Base-by-base conservation (phyloP, 352 stramenopile genomes). In the Elongisporangium anandrum region DNA sequence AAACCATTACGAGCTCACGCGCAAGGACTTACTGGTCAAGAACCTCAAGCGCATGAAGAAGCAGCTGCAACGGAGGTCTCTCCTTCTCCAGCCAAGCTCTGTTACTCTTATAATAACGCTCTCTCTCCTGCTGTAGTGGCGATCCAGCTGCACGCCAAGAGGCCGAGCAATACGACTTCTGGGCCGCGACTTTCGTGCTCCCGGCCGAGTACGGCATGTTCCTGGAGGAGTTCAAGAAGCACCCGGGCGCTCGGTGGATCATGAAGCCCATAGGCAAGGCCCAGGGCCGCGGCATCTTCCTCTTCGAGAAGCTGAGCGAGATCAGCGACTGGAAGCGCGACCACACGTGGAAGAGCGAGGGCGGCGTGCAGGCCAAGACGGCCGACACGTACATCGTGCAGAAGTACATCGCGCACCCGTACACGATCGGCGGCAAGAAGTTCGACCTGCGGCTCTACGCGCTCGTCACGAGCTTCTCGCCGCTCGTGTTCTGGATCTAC, bases 201-300 rank as follows among this genome's bases (percentile, higher is more conserved):
- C 90, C 92, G 15, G 69, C 85, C 38, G 91, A 97, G 58, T 98
- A 97, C 56, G 78, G 77, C 19, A 79, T 89, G 70, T 88, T 89
- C 56, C 48, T 87, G 8, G 81, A 91, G 59, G 75, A 83, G 23
- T 89, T 87, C 65, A 87, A 87, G 51, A 65, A 73, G 2, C 72
- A 72, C n/a, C 60, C 76, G 9, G 75, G 83, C 52, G 79, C 73
- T 0, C 77, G 89, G 20, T 97, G 92, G 92, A 98, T 98, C 62
- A 97, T 98, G 92, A 98, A 98, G 59, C 92, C 92, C 10, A 90
- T 97, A 16, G 92, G 92, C 6, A 91, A 85, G 48, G 79, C 83
- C 17, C 76, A 85, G 59, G 72, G 76, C 3, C 66, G 76, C 15
- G 88, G 86, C 23, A 97, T 97, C 59, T 97, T 97, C 65, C 62